Evolutionary conservation across 176 grass and related monocot genomes (phyloP).

Genomic region (Carex littledalei): DNA sequence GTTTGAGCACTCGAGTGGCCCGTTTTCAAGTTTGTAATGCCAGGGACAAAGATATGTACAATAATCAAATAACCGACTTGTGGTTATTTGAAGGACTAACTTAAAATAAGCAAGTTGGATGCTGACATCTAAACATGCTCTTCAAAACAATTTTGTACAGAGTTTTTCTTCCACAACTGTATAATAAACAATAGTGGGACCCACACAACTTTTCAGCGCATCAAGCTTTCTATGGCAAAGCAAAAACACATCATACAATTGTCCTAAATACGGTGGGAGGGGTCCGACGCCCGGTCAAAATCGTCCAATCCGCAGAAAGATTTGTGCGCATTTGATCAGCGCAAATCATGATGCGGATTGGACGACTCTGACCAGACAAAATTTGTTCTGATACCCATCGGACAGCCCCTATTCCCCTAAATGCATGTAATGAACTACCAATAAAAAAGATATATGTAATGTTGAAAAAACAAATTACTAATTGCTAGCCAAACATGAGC

Average conservation of each 20-base stretch:
- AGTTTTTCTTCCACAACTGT: background rate
- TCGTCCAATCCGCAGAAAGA: no score
- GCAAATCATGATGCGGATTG: no score
- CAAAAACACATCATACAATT: background rate
- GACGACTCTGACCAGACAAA: no score
- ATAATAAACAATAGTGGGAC: background rate
- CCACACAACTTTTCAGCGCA: background rate
- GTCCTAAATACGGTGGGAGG: no score
- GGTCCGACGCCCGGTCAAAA: no score
- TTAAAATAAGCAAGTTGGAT: background rate
- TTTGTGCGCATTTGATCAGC: no score
- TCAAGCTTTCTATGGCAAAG: background rate
- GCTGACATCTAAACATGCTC: background rate
- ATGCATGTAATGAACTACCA: background rate
- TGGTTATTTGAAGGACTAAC: background rate
- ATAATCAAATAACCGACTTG: no score
- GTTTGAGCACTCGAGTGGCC: no score
- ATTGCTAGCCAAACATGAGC: background rate
- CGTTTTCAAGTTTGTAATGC: no score
- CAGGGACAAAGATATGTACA: no score
- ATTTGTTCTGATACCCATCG: no score
- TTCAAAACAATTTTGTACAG: background rate
- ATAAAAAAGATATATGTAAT: background rate
- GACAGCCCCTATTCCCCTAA: no score
- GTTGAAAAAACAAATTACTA: background rate